phyloP scores from a whole-genome alignment of 352 stramenopile species.

The Aphanomyces stellatus region DNA sequence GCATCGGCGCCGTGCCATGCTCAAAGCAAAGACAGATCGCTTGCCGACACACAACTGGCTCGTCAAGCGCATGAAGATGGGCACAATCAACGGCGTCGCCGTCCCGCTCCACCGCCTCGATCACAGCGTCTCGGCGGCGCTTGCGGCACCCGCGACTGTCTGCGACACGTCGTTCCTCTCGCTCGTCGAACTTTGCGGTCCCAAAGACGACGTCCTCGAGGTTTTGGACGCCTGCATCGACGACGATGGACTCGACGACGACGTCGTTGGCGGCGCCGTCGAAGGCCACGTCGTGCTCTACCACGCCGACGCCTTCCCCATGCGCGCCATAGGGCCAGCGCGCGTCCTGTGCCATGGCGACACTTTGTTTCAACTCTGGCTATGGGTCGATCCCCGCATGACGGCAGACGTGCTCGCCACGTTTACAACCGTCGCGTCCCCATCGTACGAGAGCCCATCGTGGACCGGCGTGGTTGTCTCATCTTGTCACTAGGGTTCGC shows the following conservation, averaged over 20 bases:
- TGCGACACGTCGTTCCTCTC: conserved; percentile 1
- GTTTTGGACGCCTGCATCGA: background rate
- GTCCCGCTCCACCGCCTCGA: conserved; percentile 1
- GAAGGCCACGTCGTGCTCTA: conserved; percentile 1
- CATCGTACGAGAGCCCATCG: background rate
- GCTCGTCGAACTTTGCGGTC: background rate
- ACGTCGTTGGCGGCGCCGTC: background rate
- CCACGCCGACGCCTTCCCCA: background rate
- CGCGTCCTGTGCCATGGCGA: background rate
- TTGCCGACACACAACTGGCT: conserved; percentile 13
- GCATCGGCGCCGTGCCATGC: background rate
- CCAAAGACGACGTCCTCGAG: background rate
- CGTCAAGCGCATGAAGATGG: conserved; percentile 13
- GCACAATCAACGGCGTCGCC: background rate
- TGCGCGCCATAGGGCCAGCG: background rate
- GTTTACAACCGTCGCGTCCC: background rate
- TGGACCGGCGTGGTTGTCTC: too few species aligned
- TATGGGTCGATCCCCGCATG: conserved; percentile 2
- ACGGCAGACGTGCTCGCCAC: background rate
- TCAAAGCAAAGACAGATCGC: background rate
- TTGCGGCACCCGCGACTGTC: background rate
- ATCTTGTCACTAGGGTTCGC: background rate
- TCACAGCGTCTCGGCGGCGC: background rate
- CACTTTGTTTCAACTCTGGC: background rate
- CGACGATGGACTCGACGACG: background rate